These are phyloP conservation scores for Wickerhamomyces bovis DNA, from an alignment of 805 yeast species.

Conservation along the genomic window DNA sequence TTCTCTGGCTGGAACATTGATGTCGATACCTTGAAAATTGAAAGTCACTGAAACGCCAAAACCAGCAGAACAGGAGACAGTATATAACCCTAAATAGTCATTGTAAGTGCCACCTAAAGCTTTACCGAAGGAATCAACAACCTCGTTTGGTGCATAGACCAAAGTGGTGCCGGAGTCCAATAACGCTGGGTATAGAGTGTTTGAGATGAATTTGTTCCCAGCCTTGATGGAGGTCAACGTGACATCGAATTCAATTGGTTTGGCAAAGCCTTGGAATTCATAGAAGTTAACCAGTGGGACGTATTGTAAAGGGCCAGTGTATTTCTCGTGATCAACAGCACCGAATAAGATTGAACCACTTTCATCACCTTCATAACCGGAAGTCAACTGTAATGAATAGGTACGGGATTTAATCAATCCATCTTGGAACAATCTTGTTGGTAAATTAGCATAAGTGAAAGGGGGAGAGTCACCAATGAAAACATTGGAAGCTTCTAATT, in stretches of 20 bases:
- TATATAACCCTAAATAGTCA: constrained; percentile 1
- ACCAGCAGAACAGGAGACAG: not conserved
- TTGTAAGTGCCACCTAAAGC: constrained; percentile 29
- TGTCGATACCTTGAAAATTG: constrained; percentile 4
- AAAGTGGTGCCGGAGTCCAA: constrained; percentile 58
- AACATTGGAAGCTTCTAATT: constrained; percentile 49
- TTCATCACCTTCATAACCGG: constrained; percentile 20
- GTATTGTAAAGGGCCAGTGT: constrained; percentile 39
- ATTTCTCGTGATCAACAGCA: constrained; percentile 52
- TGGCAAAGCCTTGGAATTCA: constrained; percentile 35
- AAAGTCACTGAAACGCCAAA: not conserved
- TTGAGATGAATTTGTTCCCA: constrained; percentile 13
- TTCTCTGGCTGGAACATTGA: constrained; percentile 3
- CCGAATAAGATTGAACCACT: constrained; percentile 58
- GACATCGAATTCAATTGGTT: constrained; percentile 32
- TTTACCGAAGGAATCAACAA: constrained; percentile 21
- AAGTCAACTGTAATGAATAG: constrained; percentile 49
- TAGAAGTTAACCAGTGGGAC: constrained; percentile 29
- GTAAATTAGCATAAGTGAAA: constrained; percentile 53
- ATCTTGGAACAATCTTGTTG: constrained; percentile 44
- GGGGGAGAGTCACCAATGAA: not conserved
- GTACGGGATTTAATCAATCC: constrained; percentile 46
- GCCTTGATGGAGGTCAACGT: constrained; percentile 41
- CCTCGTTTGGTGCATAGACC: constrained; percentile 34
- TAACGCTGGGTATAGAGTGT: constrained; percentile 28